These are phyloP conservation scores for Dictyophora rubrovolvata DNA, from an alignment of 768 basidiomycete species.

Conservation along the genomic window DNA sequence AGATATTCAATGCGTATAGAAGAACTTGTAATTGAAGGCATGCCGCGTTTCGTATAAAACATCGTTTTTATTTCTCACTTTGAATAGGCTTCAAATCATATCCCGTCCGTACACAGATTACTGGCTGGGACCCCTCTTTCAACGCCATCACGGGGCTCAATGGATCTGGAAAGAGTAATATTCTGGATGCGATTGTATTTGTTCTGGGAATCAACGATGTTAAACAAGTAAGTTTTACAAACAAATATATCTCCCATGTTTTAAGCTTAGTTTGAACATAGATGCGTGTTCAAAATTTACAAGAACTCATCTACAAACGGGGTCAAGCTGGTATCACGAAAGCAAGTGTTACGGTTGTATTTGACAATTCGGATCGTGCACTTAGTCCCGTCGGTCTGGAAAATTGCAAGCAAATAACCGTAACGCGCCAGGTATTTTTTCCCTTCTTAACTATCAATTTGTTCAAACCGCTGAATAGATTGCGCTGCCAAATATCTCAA, in stretches of 20 bases:
- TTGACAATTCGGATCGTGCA: conserved; percentile 87
- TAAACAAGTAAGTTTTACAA: conserved; percentile 50
- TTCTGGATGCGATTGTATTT: conserved; percentile 98
- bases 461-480: conserved; percentile 40
- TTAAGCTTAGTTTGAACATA: conserved; percentile 19
- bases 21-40: conserved; percentile 89
- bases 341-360: conserved; percentile 97
- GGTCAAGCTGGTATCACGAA: conserved; percentile 96
- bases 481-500: conserved; percentile 84
- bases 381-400: conserved; percentile 80
- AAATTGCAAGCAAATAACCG: conserved; percentile 79
- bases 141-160: conserved; percentile 97
- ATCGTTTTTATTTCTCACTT: background rate
- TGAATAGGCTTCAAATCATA: conserved; percentile 90
- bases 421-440: conserved; percentile 77
- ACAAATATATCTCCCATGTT: background rate
- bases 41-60: conserved; percentile 5
- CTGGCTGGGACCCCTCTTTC: conserved; percentile 96
- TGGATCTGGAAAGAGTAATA: conserved; percentile 97
- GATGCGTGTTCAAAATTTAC: conserved; percentile 93
- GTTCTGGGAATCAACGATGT: conserved; percentile 97
- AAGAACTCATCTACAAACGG: conserved; percentile 98
- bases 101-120: conserved; percentile 90
- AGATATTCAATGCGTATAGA: conserved; percentile 70
- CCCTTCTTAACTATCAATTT: background rate